Evolutionary conservation across 164 flowering plant species (phyloP), one percentile per base, ranked within the genome.

Genomic region (Piper longum): DNA sequence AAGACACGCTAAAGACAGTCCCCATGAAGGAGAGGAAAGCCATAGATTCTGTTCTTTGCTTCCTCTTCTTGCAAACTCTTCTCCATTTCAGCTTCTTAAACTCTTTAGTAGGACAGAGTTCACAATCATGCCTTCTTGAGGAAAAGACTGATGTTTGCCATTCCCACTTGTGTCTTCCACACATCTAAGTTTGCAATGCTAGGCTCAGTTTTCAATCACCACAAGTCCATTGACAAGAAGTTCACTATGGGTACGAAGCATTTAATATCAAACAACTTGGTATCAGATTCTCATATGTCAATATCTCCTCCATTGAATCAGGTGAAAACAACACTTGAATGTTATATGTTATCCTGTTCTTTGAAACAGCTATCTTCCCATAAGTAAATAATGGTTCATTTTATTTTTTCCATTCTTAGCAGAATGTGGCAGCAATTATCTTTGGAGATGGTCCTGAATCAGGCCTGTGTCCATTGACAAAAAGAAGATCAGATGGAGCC

Each of bases 401-500:
- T 2, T 6, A 36, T 42, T 62, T 2, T 45, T 48, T 48, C 48
- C 3, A 9, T 48, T 5, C 9, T 5, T 48, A 9, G 8, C 79
- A 85, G 91, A 78, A 79, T 70, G 95, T 87, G 17, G 87, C 87
- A 61, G 95, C 88, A 1, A 79, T 89, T 44, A 73, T 89, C 6
- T 81, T 89, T 62, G 95, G 90, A 41, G 91, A 82, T 64, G 89
- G 88, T 14, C 64, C 83, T 9, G 87, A 77, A 36, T 75, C 89
- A 11, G 65, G 70, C 70, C 83, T 89, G 4, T 84, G 82, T 44
- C 95, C 97, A 9, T 60, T 89, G 73, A 89, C 91, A 56, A 82
- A 82, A 73, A 79, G 83, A 70, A 79, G 91, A 74, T 72, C 96
- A 26, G 80, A 79, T 67, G 88, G 82, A 1, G 95, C 97, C 2